Conservation (phyloP, 768 basidiomycete genomes). For the Mycena vulgaris region DNA sequence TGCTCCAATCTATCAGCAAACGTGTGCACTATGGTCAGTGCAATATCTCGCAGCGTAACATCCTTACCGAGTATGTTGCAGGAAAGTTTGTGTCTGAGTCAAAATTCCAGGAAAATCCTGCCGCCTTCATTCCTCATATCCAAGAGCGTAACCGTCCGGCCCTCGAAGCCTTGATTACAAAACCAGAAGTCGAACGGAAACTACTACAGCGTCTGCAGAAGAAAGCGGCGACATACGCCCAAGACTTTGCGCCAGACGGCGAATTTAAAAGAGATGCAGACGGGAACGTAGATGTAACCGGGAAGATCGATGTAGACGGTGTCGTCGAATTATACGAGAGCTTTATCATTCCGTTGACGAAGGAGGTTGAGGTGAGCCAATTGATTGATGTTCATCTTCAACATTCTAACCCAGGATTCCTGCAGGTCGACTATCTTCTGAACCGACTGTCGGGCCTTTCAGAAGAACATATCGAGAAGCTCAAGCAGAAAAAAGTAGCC, state of each 20-base stretch:
- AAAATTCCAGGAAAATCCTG: constrained; percentile 91
- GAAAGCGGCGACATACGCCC: constrained; percentile 86
- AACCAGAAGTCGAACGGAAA: constrained; percentile 93
- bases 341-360: constrained; percentile 97
- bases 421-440: constrained; percentile 95
- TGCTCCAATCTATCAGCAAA: constrained; percentile 98
- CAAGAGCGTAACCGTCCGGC: constrained; percentile 80
- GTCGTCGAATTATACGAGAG: constrained; percentile 95
- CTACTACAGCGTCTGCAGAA: constrained; percentile 87
- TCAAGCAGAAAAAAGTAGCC: constrained; percentile 52
- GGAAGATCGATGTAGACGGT: constrained; percentile 93
- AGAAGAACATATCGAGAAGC: constrained; percentile 81
- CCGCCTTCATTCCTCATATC: constrained; percentile 95
- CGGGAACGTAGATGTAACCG: constrained; percentile 50
- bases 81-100: constrained; percentile 99
- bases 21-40: constrained; percentile 95
- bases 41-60: background rate
- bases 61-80: constrained; percentile 47
- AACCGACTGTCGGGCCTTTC: constrained; percentile 90
- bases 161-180: constrained; percentile 93
- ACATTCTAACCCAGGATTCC: background rate
- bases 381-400: background rate
- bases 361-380: constrained; percentile 96
- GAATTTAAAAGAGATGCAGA: constrained; percentile 54
- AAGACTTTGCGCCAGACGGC: constrained; percentile 84